Base-by-base conservation (phyloP, 768 basidiomycete genomes). In the Termitomyces eurrhizus region DNA sequence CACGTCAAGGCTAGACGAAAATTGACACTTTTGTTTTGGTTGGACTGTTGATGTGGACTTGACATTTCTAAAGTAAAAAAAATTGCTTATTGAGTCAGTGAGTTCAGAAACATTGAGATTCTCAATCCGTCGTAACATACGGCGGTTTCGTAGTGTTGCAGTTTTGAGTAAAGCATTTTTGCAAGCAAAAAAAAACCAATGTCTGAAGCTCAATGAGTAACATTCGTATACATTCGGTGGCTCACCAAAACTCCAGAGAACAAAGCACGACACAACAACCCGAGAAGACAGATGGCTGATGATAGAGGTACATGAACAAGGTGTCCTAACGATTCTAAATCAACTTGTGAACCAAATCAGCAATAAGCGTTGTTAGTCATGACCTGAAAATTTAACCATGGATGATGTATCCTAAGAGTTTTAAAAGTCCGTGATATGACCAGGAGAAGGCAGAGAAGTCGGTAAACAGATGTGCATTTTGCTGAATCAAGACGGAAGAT, bases 171-270 rank as follows among this genome's bases (percentile, higher is more conserved):
- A 64, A 11, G 26, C 50, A 53, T 59, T 58, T 59, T 53, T 36
- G 56, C 33, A 62, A 26, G 6, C 54, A 65, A 45, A 65, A n/a
- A 29, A 62, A 53, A 49, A 55, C 51, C 21, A 62, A 53, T 6
- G 58, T 60, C 64, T 51, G 55, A 60, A 42, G 7, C 7, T 37
- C 60, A 46, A 52, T 14, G 59, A 67, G 42, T 18, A n/a, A 55
- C 18, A 37, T 36, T 26, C 7, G 32, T 44, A 16, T 29, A 16
- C 37, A 50, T 58, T 52, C 16, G n/a, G 13, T 45, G 35, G 65
- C 73, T 69, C 46, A 83, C 83, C 78, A 76, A 74, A 26, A 78
- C 41, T 9, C 74, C 69, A 21, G 83, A 81, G 24, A 74, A 66
- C 13, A 68, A 56, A 32, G 71, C 64, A 16, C 75, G 75, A 29